These are phyloP conservation scores for Quercus bicolor DNA, from an alignment of 306 rosid species.

Conservation along the genomic window DNA sequence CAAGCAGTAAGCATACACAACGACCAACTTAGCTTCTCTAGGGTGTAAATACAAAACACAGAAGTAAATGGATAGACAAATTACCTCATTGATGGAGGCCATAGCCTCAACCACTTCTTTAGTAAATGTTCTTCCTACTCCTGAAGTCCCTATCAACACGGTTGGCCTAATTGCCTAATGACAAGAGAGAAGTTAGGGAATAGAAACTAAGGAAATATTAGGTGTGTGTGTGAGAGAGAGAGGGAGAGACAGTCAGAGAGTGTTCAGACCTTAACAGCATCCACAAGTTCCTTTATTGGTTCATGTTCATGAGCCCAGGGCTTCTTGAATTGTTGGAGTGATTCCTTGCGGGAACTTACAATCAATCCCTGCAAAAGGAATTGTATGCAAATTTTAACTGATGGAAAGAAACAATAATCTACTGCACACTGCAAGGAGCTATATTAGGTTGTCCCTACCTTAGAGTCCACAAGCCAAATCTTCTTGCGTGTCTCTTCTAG, in stretches of 20 bases:
- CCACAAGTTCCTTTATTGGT: slow-evolving; percentile 53
- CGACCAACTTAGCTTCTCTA: neutral
- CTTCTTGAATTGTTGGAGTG: slow-evolving; percentile 92
- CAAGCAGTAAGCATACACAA: slow-evolving; percentile 3
- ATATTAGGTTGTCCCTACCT: slow-evolving; percentile 45
- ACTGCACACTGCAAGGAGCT: slow-evolving; percentile 7
- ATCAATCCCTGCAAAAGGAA: slow-evolving; percentile 68
- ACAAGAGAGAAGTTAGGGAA: slow-evolving; percentile 12
- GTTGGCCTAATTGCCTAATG: slow-evolving; percentile 86
- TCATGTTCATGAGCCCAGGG: slow-evolving; percentile 96
- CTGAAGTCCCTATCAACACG: slow-evolving; percentile 89
- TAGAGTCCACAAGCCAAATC: slow-evolving; percentile 91
- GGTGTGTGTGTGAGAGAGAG: neutral
- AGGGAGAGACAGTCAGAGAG: slow-evolving; percentile 7
- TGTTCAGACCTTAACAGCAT: slow-evolving; percentile 62
- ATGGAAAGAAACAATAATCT: slow-evolving; percentile 16
- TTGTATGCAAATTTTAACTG: slow-evolving; percentile 13
- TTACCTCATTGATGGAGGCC: slow-evolving; percentile 78
- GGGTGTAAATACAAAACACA: neutral
- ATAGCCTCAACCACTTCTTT: slow-evolving; percentile 74
- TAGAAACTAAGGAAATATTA: slow-evolving; percentile 12
- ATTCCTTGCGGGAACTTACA: slow-evolving; percentile 73
- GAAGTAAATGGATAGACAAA: neutral
- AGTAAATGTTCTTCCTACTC: slow-evolving; percentile 73
- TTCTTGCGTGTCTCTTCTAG: slow-evolving; percentile 78